These are phyloP conservation scores for Parachaetomium inaequale DNA, from an alignment of 495 filamentous ascomycete genomes.

Conservation along the genomic window DNA sequence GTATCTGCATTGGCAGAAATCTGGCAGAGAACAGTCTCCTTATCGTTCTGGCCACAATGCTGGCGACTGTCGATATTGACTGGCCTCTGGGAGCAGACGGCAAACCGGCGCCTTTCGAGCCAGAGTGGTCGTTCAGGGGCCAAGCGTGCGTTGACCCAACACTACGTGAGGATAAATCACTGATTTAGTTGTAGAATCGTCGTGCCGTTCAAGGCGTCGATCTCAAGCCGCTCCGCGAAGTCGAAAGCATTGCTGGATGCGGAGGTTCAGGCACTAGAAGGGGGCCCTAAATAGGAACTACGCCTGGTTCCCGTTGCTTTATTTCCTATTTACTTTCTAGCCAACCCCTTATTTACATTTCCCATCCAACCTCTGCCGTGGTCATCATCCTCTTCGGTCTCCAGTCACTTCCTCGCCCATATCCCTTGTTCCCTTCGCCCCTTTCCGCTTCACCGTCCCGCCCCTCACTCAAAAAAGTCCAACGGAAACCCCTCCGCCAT, in stretches of 20 bases:
- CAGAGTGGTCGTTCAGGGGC: conserved; percentile 31
- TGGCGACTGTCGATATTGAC: conserved; percentile 30
- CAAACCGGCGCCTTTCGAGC: conserved; percentile 25
- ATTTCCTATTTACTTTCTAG: not conserved
- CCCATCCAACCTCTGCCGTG: not conserved
- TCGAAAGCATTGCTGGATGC: conserved; percentile 16
- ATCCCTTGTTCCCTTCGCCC: too few relatives aligned
- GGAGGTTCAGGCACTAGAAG: conserved; percentile 4
- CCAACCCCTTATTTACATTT: not conserved
- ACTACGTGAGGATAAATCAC: not conserved
- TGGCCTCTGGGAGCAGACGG: conserved; percentile 29
- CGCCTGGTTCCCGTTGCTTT: not conserved
- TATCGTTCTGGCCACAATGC: conserved; percentile 29
- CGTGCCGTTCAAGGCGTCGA: conserved; percentile 21
- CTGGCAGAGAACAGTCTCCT: conserved; percentile 34
- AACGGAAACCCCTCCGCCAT: conserved; percentile 61
- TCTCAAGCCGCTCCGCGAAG: conserved; percentile 18
- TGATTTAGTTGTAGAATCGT: conserved; percentile 19
- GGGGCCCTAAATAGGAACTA: not conserved
- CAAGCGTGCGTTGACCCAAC: conserved; percentile 27
- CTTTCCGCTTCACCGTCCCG: too few relatives aligned
- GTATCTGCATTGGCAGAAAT: conserved; percentile 30
- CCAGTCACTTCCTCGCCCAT: not conserved
- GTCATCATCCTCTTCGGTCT: not conserved
- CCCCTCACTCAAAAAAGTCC: conserved; percentile 45